Evolutionary conservation across 2,329 filamentous ascomycete genomes (phyloP).

Genomic region (Aspergillus eucalypticola): DNA sequence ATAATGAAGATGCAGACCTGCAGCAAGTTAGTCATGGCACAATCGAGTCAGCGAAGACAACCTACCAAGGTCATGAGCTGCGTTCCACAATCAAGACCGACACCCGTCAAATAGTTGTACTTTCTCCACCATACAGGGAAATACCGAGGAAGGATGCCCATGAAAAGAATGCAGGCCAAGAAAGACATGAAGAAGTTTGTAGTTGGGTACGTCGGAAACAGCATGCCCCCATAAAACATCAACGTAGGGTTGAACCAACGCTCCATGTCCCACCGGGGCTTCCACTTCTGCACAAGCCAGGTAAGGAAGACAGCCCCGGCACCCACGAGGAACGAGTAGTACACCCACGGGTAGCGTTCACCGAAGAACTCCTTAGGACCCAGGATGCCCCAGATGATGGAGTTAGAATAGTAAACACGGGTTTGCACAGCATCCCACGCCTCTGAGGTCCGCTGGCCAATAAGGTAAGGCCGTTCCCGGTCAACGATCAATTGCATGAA

Average conservation of each 20-base stretch:
- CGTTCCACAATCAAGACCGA: not conserved
- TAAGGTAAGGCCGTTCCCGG: not conserved
- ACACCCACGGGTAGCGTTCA: not conserved
- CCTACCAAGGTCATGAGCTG: not conserved
- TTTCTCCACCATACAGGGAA: not conserved
- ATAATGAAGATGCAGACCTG: not conserved
- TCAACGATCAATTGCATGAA: not conserved
- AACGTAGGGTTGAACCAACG: not conserved
- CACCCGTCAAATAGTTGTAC: not conserved
- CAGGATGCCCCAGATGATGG: not conserved
- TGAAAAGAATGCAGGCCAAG: not conserved
- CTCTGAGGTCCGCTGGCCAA: not conserved
- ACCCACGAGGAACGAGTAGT: not conserved
- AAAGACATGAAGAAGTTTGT: not conserved
- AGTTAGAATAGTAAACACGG: not conserved
- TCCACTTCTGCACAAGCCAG: not conserved
- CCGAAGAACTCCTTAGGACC: not conserved
- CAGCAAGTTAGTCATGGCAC: not conserved
- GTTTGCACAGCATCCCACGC: not conserved
- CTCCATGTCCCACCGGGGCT: not conserved
- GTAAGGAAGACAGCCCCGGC: not conserved
- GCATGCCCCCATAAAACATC: not conserved
- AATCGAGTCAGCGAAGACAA: not conserved
- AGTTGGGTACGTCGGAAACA: not conserved
- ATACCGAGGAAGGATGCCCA: not conserved